These are phyloP conservation scores for Ophiocordyceps camponoti-leonardi DNA, from an alignment of 2,329 filamentous ascomycete species.

Conservation along the genomic window DNA sequence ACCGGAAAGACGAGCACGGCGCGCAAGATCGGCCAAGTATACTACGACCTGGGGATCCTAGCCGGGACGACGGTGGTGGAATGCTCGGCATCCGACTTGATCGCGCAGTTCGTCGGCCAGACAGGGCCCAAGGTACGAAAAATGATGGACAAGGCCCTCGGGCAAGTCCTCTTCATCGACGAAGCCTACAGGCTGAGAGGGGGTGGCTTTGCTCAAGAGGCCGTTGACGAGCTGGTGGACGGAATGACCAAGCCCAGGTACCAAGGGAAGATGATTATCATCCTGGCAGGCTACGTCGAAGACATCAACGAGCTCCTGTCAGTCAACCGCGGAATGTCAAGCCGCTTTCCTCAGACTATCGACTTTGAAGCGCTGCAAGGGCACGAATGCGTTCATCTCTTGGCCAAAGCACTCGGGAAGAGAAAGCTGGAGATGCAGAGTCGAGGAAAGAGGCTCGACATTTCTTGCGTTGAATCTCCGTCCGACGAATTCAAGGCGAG, in stretches of 20 bases:
- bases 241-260: conserved; percentile 37
- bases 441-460: conserved; percentile 7
- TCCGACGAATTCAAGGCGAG: conserved; percentile 1
- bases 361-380: conserved; percentile 31
- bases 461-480: conserved; percentile 9
- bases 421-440: conserved; percentile 7
- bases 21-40: conserved; percentile 57
- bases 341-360: conserved; percentile 45
- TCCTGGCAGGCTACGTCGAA: conserved; percentile 50
- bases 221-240: conserved; percentile 35
- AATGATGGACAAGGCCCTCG: conserved; percentile 42
- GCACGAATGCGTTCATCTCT: conserved; percentile 18
- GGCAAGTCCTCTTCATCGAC: conserved; percentile 53
- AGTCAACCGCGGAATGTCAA: conserved; percentile 44
- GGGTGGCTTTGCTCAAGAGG: conserved; percentile 38
- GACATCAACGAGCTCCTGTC: conserved; percentile 48
- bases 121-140: conserved; percentile 47
- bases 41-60: conserved; percentile 58
- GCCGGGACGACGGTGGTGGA: conserved; percentile 42
- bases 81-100: conserved; percentile 48
- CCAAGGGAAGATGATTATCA: conserved; percentile 42
- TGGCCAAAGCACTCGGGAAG: conserved; percentile 21
- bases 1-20: conserved; percentile 62
- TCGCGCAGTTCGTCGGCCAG: conserved; percentile 52
- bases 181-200: conserved; percentile 49